Conservation (phyloP, 306 rosid species). For the Cucurbita moschata region DNA sequence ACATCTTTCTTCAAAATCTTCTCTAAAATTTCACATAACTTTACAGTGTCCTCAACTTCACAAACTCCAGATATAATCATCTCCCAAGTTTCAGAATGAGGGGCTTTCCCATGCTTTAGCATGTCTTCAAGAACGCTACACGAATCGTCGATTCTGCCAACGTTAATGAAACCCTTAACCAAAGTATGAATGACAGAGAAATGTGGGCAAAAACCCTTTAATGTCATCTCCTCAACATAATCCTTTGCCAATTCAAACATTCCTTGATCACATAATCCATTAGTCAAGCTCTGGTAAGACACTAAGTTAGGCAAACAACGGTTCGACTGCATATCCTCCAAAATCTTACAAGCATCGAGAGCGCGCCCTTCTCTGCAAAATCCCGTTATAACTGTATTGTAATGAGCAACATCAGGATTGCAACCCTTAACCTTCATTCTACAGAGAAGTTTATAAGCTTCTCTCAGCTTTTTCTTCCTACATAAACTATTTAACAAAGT, state of each 20-base stretch:
- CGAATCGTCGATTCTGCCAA: conserved; percentile 68
- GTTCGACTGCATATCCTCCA: conserved; percentile 52
- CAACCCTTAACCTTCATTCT: conserved; percentile 95
- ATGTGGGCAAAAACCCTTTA: conserved; percentile 57
- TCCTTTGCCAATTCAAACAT: conserved; percentile 53
- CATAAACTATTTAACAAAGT: conserved; percentile 81
- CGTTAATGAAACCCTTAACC: conserved; percentile 48
- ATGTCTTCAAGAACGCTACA: conserved; percentile 34
- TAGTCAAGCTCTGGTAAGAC: conserved; percentile 52
- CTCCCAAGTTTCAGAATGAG: conserved; percentile 55
- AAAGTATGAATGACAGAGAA: conserved; percentile 46
- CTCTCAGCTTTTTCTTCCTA: conserved; percentile 73
- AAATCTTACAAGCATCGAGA: conserved; percentile 60
- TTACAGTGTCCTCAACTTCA: conserved; percentile 36
- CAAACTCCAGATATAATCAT: conserved; percentile 37
- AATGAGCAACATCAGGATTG: conserved; percentile 77
- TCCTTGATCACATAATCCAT: conserved; percentile 52
- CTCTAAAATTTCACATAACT: conserved; percentile 20
- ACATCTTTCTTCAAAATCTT: conserved; percentile 40
- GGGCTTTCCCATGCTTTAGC: conserved; percentile 47
- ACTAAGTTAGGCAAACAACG: conserved; percentile 72
- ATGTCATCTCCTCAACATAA: conserved; percentile 40
- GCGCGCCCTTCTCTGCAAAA: conserved; percentile 75
- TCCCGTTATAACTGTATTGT: conserved; percentile 57
- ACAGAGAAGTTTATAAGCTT: conserved; percentile 85